Base-by-base conservation (phyloP, 129 eudicot species). In the Kitagawia praeruptora region DNA sequence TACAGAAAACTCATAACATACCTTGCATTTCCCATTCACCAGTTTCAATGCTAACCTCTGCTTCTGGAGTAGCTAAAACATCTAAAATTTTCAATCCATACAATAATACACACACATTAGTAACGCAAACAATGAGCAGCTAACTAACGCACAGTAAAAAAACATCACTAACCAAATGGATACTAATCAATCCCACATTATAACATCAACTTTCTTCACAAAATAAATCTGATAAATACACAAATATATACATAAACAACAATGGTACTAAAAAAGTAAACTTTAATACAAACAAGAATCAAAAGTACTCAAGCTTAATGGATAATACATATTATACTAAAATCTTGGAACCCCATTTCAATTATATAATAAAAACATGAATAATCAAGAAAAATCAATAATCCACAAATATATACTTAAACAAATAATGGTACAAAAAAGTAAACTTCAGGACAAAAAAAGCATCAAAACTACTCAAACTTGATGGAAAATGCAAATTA, bases 11-110 rank as follows among this genome's bases (percentile, higher is more conserved):
- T 12, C 42, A 42, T 14, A 18, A 41, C 79, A 78, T 84, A 93
- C 98, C 98, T 93, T 89, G 97, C 93, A 89, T 86, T 54, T 93
- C 96, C 98, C 98, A 93, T 83, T 91, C 93, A 79, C 80, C 83
- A 69, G 97, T 88, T 70, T 93, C 98, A 21, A 86, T 79, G 84
- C 87, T 93, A 80, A 91, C 93, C 76, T 85, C 97, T 21, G 74
- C 92, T 78, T 89, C 97, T 63, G 96, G 92, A 74, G 87, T 82
- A 76, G 98, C 92, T 28, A 77, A 87, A 63, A 83, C 44, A 64
- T 67, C 89, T 89, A 81, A 77, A 82, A 81, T 56, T 66, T 77
- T 64, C 77, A 85, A 85, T 56, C 75, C 41, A n/a, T 47, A 48
- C 25, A 27, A 48, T 27, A 49, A 18, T 23, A 70, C 25, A 69